Conservation (phyloP, 345 rosid genomes). For the Eucalyptus tenuipes region DNA sequence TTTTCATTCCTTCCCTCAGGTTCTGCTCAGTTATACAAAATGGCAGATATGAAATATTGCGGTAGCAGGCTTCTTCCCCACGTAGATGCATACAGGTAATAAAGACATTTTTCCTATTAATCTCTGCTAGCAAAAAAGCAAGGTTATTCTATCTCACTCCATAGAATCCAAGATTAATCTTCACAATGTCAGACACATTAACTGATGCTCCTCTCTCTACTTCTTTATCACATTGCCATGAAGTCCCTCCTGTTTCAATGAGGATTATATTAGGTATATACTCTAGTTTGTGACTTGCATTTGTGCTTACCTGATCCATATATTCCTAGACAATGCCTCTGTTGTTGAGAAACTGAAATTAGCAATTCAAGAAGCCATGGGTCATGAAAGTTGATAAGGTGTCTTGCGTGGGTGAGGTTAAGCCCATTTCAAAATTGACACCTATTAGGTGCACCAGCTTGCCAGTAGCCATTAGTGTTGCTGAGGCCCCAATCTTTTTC, state of each 20-base stretch:
- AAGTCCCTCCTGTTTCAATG: not conserved
- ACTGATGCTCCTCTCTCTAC: not conserved
- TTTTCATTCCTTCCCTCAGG: not conserved
- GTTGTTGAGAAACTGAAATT: not conserved
- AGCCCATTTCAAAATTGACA: not conserved
- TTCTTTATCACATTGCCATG: not conserved
- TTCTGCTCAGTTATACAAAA: not conserved
- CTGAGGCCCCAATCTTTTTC: not conserved
- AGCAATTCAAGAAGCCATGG: not conserved
- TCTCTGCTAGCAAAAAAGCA: not conserved
- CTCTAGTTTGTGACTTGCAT: not conserved
- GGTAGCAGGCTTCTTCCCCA: not conserved
- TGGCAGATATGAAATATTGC: not conserved
- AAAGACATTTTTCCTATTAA: not conserved
- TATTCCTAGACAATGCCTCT: not conserved
- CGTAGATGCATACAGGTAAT: not conserved
- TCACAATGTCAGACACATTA: not conserved
- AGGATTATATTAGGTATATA: not conserved
- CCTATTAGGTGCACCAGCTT: not conserved
- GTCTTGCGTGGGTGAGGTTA: not conserved
- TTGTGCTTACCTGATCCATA: not conserved
- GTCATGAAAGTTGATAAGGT: not conserved
- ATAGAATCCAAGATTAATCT: not conserved
- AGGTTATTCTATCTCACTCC: not conserved
- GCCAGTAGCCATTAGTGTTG: not conserved